Evolutionary conservation across 306 rosid species (phyloP), one percentile per base, ranked within the genome.

Genomic region (Malus fusca): DNA sequence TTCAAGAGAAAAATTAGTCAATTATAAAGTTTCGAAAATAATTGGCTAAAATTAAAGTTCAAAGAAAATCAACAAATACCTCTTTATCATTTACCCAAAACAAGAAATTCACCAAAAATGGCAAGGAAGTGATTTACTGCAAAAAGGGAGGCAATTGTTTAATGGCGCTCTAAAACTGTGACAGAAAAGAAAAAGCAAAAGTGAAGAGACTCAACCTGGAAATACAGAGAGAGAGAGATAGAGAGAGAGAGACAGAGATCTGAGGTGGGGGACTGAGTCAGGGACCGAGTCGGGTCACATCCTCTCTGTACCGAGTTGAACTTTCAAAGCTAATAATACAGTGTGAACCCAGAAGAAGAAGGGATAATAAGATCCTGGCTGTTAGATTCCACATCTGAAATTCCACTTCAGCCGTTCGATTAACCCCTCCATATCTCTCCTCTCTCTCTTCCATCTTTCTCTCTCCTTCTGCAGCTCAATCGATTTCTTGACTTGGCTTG

Each of bases 361-460:
- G 62, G 26, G 14, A 58, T n/a, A n/a, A 75, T 30, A 59, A 64
- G 85, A 83, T 82, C 86, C 84, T 68, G 81, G 78, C 93, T 92
- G 66, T 84, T 89, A 42, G 96, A 95, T 89, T 88, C 77, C 82
- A 18, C 79, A 71, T 80, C 84, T 59, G 70, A 71, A 35, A 69
- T 33, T 78, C 75, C 51, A 1, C 48, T 81, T 68, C 81, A 59
- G 77, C 92, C 89, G 90, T 86, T 73, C 77, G 92, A 87, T 87
- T 77, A 26, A 2, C 61, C 61, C 51, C 21, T 51, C 63, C 52
- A 55, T 72, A 46, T 23, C 74, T 48, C 72, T 8, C 37, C 21
- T 51, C 55, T 46, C 6, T 51, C 55, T 5, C 22, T 55, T 19
- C 35, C 66, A 69, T 72, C 79, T 72, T 66, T 26, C 68, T 66